These are phyloP conservation scores for Fusarium sp. DNA, from an alignment of 2,329 filamentous ascomycete species.

Conservation along the genomic window DNA sequence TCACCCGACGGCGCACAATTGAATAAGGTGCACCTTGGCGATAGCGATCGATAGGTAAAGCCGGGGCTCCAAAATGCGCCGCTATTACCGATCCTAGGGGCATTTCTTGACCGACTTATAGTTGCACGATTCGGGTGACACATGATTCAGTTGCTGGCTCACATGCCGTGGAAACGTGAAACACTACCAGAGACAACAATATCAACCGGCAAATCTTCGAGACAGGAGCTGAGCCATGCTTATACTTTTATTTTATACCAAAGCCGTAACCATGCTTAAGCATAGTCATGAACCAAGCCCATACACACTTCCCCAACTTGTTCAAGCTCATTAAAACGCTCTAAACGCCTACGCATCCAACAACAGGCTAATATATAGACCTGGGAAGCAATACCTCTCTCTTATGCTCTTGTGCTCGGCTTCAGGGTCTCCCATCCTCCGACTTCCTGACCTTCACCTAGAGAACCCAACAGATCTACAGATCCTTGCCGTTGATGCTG, in stretches of 20 bases:
- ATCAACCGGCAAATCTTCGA: not conserved
- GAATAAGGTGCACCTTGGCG: constrained; percentile 6
- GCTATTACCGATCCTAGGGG: not conserved
- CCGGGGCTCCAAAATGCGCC: not conserved
- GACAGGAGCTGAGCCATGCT: not conserved
- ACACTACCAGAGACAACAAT: constrained; percentile 6
- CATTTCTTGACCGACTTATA: constrained; percentile 14
- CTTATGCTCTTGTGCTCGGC: constrained; percentile 54
- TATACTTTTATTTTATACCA: constrained; percentile 13
- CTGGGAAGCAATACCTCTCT: constrained; percentile 4
- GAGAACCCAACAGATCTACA: constrained; percentile 61
- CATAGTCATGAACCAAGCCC: constrained; percentile 7
- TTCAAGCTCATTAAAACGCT: constrained; percentile 19
- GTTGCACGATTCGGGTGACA: not conserved
- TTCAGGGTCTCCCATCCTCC: constrained; percentile 69
- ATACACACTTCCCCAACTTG: constrained; percentile 8
- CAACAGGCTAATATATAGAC: not conserved
- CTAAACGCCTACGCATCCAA: constrained; percentile 30
- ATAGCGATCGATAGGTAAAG: not conserved
- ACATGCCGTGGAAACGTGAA: constrained; percentile 26
- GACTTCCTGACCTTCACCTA: constrained; percentile 64
- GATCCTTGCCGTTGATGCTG: constrained; percentile 50
- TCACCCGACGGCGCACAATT: constrained; percentile 17
- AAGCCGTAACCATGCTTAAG: constrained; percentile 1
- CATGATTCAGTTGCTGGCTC: constrained; percentile 32